Percentiles rank a stretch among this genome's conserved stretches.
Conservation (phyloP, 495 filamentous ascomycete genomes). For the Margaritispora aquatica region DNA sequence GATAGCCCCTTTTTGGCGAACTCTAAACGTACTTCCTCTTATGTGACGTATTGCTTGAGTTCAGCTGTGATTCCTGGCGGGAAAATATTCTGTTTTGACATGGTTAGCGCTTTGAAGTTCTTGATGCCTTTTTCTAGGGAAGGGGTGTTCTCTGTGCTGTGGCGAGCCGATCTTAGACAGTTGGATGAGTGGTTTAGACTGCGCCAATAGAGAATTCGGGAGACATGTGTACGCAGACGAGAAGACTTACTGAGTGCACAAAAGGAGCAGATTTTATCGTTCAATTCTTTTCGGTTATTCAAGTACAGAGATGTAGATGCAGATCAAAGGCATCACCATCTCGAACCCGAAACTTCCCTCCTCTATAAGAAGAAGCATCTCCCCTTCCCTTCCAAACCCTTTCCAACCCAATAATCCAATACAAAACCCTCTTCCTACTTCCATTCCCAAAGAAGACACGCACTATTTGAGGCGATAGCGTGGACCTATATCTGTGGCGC, state of each 20-base stretch:
- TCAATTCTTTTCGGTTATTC: too few relatives aligned
- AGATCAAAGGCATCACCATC: too few relatives aligned
- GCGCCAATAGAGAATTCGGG: too few relatives aligned
- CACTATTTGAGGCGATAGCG: neutral
- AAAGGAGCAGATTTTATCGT: too few relatives aligned
- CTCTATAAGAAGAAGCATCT: too few relatives aligned
- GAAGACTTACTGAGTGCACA: neutral
- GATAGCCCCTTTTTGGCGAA: neutral
- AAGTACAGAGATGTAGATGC: too few relatives aligned
- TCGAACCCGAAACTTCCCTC: neutral
- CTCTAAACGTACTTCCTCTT: neutral
- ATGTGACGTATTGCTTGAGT: neutral
- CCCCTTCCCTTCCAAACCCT: too few relatives aligned
- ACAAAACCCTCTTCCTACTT: neutral
- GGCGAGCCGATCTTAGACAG: neutral
- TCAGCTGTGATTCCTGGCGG: neutral
- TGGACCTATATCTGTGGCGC: neutral
- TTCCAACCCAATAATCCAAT: too few relatives aligned
- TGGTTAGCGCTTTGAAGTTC: neutral
- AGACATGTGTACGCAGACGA: neutral
- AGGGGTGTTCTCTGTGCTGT: neutral
- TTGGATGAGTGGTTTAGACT: too few relatives aligned
- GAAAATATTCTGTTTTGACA: neutral
- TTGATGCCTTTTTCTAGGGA: neutral
- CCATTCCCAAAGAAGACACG: neutral